A percentile compares a stretch with the other conserved stretches of the same genome.
Evolutionary conservation across 1,139 yeast species (phyloP).

Genomic region (Candida tunisiensis): DNA sequence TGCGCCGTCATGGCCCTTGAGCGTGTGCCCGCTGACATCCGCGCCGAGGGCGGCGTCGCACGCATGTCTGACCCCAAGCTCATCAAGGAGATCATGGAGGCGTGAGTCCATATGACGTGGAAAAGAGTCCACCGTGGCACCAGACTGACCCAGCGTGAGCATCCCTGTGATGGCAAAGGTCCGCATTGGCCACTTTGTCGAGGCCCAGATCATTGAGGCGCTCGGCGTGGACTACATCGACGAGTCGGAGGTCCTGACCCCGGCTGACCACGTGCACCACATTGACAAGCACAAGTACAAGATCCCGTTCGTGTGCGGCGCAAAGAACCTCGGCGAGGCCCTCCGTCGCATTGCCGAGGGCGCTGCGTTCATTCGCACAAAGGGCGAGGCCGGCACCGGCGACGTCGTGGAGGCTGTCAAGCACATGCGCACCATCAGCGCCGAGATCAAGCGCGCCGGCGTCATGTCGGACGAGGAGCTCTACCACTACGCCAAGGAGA

Average conservation of each 20-base stretch:
- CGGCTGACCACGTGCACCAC: conserved; percentile 59
- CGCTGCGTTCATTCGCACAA: conserved; percentile 79
- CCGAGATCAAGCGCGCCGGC: conserved; percentile 35
- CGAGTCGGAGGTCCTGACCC: conserved; percentile 69
- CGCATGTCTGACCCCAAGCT: conserved; percentile 79
- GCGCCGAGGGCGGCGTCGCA: conserved; percentile 71
- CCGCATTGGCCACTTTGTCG: conserved; percentile 74
- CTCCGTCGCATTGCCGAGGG: conserved; percentile 70
- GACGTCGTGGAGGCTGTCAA: conserved; percentile 77
- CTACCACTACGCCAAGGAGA: conserved; percentile 34
- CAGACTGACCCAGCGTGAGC: conserved; percentile 23
- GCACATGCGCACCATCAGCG: conserved; percentile 46
- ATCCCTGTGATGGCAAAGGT: conserved; percentile 83
- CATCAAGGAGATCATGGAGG: conserved; percentile 61
- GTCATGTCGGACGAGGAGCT: conserved; percentile 29
- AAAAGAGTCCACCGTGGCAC: not conserved
- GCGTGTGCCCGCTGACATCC: conserved; percentile 75
- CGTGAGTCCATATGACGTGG: conserved; percentile 13
- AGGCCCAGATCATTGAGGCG: conserved; percentile 65
- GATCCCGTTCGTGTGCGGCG: conserved; percentile 80
- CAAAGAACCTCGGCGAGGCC: conserved; percentile 73
- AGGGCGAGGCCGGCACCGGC: conserved; percentile 87
- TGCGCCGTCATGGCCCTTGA: conserved; percentile 84
- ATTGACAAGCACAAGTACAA: conserved; percentile 44
- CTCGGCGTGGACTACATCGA: conserved; percentile 69